Percentiles rank a stretch among this genome's conserved stretches.
Evolutionary conservation across 352 stramenopile species (phyloP).

Genomic region (Pythium scleroteichum): DNA sequence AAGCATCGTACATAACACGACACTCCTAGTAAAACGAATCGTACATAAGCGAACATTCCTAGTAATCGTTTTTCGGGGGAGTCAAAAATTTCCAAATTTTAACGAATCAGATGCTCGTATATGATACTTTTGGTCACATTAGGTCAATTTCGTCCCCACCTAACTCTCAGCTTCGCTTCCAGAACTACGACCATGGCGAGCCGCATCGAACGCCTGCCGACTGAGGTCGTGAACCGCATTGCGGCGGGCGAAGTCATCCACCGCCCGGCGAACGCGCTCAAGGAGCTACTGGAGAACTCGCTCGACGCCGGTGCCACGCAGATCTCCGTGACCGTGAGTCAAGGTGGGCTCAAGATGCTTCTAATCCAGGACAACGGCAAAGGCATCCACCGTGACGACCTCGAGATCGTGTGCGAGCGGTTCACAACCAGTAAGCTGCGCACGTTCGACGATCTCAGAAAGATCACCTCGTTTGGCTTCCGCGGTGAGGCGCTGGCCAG

Average conservation of each 20-base stretch:
- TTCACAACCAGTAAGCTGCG: constrained; percentile 98
- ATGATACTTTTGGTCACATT: no score
- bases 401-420: constrained; percentile 95
- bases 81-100: no score
- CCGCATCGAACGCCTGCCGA: constrained; percentile 86
- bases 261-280: constrained; percentile 92
- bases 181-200: constrained; percentile 5
- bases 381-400: constrained; percentile 91
- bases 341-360: constrained; percentile 92
- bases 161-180: background rate
- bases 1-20: no score
- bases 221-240: constrained; percentile 95
- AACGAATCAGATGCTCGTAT: no score
- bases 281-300: constrained; percentile 99
- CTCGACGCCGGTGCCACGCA: constrained; percentile 94
- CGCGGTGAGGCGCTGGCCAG: constrained; percentile 97
- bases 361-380: constrained; percentile 96
- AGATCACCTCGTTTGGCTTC: constrained; percentile 98
- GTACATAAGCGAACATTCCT: no score
- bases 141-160: background rate
- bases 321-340: constrained; percentile 72
- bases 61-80: no score
- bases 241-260: constrained; percentile 96
- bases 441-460: constrained; percentile 94
- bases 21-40: no score